Percentiles rank a stretch among this genome's conserved stretches.
phyloP scores from a whole-genome alignment of 2,329 filamentous ascomycete genomes.

The Raffaelea ambrosiae region DNA sequence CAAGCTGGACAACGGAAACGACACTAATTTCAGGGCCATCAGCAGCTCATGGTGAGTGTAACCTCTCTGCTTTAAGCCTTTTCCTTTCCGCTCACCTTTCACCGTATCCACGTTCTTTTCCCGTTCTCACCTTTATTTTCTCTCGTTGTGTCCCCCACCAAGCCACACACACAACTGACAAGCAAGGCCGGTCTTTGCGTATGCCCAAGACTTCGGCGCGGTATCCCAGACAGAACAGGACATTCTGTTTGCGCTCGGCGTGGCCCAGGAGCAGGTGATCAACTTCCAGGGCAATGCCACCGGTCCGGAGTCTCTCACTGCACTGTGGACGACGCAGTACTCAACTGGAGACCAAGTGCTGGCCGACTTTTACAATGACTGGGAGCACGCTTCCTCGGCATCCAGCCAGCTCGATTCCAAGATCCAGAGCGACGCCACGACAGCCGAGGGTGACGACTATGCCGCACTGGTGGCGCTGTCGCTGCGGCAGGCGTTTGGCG shows the following conservation, averaged over 20 bases:
- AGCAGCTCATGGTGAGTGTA: slow-evolving; percentile 47
- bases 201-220: slow-evolving; percentile 52
- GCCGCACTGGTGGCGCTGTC: slow-evolving; percentile 67
- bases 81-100: too few species aligned
- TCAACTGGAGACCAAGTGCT: slow-evolving; percentile 52
- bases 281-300: slow-evolving; percentile 63
- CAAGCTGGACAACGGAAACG: slow-evolving; percentile 53
- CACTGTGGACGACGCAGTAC: slow-evolving; percentile 72
- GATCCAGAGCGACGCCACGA: slow-evolving; percentile 56
- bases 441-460: slow-evolving; percentile 65
- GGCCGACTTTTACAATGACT: slow-evolving; percentile 70
- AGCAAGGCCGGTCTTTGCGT: slow-evolving; percentile 70
- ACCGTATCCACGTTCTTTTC: too few species aligned
- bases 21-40: slow-evolving; percentile 57
- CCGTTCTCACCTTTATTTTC: too few species aligned
- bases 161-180: not conserved
- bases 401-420: slow-evolving; percentile 58
- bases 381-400: slow-evolving; percentile 45
- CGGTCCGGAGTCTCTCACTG: slow-evolving; percentile 54
- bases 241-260: slow-evolving; percentile 64
- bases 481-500: slow-evolving; percentile 75
- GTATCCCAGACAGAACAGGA: slow-evolving; percentile 27
- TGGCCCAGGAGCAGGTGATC: slow-evolving; percentile 68
- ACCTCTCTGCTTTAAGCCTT: too few species aligned
- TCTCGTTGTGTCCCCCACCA: too few species aligned